Base-by-base conservation (phyloP, 176 grass and related monocot genomes). In the Pontederia crassipes region DNA sequence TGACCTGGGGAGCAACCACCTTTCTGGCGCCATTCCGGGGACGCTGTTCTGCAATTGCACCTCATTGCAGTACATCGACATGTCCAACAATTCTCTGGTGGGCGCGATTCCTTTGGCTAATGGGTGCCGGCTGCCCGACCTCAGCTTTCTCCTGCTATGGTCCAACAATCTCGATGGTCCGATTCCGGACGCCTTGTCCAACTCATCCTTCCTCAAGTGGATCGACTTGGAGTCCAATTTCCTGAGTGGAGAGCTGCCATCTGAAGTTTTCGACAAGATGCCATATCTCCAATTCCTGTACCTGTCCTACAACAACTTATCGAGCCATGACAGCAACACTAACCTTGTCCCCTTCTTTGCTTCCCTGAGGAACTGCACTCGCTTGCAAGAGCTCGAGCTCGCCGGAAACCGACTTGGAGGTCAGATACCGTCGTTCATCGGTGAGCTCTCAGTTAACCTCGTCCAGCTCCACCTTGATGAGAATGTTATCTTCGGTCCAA, bases 201-300 rank as follows among this genome's bases (percentile, higher is more conserved):
- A 98, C 76, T 91, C 87, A 7, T 80, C 87, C 1, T 88, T 85
- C 58, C 87, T 98, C 46, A 52, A 62, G 50, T 98, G 87, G 93
- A 67, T 98, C 2, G 83, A 91, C 14, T 18, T 92, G 46, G 87
- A 88, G 62, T 81, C 77, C 0, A 98, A 98, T 17, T 67, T 15
- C 66, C 83, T 98, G 53, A 8, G 20, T 16, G 84, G 87, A 18
- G 87, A 82, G 61, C 70, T 98, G 46, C 81, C 87, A 9, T 55
- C 78, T 2, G 11, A 57, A 64, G 77, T 88, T 67, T 88, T 98
- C 55, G 10, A 76, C 55, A 71, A 71, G 73, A 89, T 88, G 83
- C 75, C 64, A 47, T 48, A 48, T 56, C 46, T 98, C 1, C 69
- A 83, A 65, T 81, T 67, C 20, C 67, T 98, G 4, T 76, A 88